A percentile compares a stretch with the other conserved stretches of the same genome.
Evolutionary conservation across 1,284 basidiomycete genomes (phyloP).

Genomic region (Phellinidium pouzarii): DNA sequence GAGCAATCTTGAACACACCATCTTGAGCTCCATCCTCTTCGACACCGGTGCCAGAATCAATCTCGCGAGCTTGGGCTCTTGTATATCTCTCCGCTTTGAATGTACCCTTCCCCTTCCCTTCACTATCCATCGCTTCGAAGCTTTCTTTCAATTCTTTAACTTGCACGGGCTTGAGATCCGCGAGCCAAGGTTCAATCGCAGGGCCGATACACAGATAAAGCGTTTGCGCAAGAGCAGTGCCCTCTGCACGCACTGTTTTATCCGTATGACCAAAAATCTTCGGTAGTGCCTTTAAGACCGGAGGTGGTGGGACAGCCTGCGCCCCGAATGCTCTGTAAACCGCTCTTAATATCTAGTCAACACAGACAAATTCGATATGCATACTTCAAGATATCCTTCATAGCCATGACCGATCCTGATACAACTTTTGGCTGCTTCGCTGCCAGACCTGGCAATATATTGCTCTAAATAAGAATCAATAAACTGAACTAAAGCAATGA

Average conservation of each 20-base stretch:
- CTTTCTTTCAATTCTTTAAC: conserved; percentile 92
- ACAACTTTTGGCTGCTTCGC: conserved; percentile 97
- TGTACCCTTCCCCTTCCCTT: conserved; percentile 76
- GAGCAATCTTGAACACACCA: conserved; percentile 22
- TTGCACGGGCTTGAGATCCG: conserved; percentile 98
- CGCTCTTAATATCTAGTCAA: background rate
- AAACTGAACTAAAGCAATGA: conserved; percentile 5
- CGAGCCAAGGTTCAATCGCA: conserved; percentile 80
- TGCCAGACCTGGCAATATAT: conserved; percentile 77
- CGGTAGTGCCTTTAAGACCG: conserved; percentile 80
- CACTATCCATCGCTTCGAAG: conserved; percentile 80
- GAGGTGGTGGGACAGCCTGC: conserved; percentile 68
- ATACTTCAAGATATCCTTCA: conserved; percentile 75
- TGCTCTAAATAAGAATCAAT: conserved; percentile 46
- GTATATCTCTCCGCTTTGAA: conserved; percentile 79
- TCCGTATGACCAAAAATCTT: conserved; percentile 96
- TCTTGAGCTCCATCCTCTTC: conserved; percentile 32
- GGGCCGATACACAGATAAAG: conserved; percentile 89
- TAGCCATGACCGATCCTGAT: conserved; percentile 68
- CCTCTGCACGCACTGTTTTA: conserved; percentile 94
- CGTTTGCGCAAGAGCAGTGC: conserved; percentile 66
- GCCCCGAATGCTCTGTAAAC: conserved; percentile 73
- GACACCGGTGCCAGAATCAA: conserved; percentile 45
- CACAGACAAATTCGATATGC: conserved; percentile 23
- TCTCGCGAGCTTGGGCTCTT: conserved; percentile 70